Conservation (phyloP, 805 yeast genomes). For the Yamadazyma olivae region DNA sequence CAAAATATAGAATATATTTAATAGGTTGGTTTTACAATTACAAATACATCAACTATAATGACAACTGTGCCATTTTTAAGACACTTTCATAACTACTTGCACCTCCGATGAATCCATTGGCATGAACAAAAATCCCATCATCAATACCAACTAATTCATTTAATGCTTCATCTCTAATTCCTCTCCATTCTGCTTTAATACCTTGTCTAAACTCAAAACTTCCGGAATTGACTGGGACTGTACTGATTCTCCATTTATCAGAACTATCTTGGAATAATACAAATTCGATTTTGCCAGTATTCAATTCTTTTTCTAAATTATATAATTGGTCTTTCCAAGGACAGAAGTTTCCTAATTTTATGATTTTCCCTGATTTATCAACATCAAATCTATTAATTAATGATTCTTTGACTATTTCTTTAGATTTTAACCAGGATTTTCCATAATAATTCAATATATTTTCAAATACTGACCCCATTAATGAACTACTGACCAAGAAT, state of each 20-base stretch:
- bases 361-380: conserved; percentile 68
- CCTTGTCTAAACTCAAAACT: conserved; percentile 85
- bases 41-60: no score
- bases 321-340: conserved; percentile 97
- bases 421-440: conserved; percentile 89
- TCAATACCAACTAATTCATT: conserved; percentile 73
- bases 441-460: conserved; percentile 69
- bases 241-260: conserved; percentile 79
- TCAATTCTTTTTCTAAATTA: conserved; percentile 60
- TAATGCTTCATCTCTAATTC: conserved; percentile 86
- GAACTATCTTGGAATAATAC: conserved; percentile 79
- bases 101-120: conserved; percentile 98
- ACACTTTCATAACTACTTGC: conserved; percentile 78
- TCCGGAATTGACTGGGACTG: conserved; percentile 77
- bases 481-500: conserved; percentile 66
- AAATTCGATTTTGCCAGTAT: conserved; percentile 53
- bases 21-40: no score
- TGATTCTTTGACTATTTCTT: conserved; percentile 69
- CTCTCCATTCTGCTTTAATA: conserved; percentile 90
- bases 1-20: no score
- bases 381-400: conserved; percentile 56
- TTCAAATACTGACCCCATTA: conserved; percentile 82
- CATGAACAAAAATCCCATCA: conserved; percentile 90
- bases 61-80: conserved; percentile 58
- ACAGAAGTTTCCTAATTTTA: conserved; percentile 71